Conservation (phyloP, 257 asterid species). For the Pogostemon cablin region DNA sequence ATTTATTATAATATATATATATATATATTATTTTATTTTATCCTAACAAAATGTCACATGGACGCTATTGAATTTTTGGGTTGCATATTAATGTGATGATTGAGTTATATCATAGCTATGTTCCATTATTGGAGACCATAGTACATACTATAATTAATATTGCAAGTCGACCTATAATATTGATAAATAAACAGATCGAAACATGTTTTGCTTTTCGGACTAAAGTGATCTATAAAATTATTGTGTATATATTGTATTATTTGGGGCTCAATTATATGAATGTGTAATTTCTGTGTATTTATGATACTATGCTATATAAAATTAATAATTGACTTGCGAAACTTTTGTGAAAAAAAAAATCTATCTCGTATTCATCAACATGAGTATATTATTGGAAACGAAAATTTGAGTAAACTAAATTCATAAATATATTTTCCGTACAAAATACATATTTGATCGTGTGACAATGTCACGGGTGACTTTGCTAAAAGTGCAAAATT, state of each 20-base stretch:
- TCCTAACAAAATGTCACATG: constrained; percentile 25
- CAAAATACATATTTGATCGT: too few relatives aligned
- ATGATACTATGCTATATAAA: too few relatives aligned
- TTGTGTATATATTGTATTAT: neutral
- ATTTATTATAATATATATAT: neutral
- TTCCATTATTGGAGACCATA: constrained; percentile 19
- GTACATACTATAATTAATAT: neutral
- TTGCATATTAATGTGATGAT: constrained; percentile 28
- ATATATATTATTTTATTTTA: neutral
- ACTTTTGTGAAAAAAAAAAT: too few relatives aligned
- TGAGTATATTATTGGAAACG: too few relatives aligned
- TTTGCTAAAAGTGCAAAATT: too few relatives aligned
- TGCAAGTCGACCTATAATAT: constrained; percentile 3
- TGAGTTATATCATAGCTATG: constrained; percentile 17
- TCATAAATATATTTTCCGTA: too few relatives aligned
- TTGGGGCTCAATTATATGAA: neutral
- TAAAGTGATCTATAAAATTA: neutral
- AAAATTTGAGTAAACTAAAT: too few relatives aligned
- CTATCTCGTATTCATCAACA: too few relatives aligned
- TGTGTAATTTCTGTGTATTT: neutral
- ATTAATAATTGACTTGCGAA: too few relatives aligned
- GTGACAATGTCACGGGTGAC: too few relatives aligned
- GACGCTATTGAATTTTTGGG: constrained; percentile 10
- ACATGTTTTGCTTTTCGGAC: neutral
- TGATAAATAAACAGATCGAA: neutral